Evolutionary conservation across 805 yeast genomes (phyloP).

Genomic region (Barnettozyma vustinii): DNA sequence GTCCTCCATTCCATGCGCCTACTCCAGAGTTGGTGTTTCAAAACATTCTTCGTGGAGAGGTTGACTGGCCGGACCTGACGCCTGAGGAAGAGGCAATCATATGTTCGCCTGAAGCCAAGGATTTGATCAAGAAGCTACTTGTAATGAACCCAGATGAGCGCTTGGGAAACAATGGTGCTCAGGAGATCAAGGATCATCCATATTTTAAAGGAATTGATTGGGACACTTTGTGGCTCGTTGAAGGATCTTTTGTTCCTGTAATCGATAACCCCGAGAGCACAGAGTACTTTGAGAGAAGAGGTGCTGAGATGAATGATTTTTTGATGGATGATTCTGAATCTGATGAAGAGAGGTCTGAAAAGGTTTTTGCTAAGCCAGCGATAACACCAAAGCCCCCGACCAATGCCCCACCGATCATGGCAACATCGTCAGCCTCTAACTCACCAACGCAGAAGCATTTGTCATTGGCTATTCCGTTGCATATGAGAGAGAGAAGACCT

Average conservation of each 20-base stretch:
- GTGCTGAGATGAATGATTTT: slow-evolving; percentile 69
- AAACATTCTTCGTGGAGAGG: slow-evolving; percentile 66
- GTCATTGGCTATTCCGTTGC: slow-evolving; percentile 48
- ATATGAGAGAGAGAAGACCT: slow-evolving; percentile 65
- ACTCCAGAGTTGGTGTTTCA: slow-evolving; percentile 78
- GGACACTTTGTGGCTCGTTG: slow-evolving; percentile 63
- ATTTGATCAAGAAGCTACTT: slow-evolving; percentile 60
- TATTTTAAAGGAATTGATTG: slow-evolving; percentile 73
- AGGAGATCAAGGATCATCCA: slow-evolving; percentile 74
- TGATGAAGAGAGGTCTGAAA: slow-evolving; percentile 22
- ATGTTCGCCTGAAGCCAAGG: slow-evolving; percentile 65
- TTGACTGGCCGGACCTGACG: slow-evolving; percentile 78
- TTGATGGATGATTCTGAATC: slow-evolving; percentile 37
- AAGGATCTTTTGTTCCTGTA: slow-evolving; percentile 79
- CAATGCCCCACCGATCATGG: background rate
- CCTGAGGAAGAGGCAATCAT: slow-evolving; percentile 46
- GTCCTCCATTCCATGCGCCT: slow-evolving; percentile 88
- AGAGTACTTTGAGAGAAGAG: slow-evolving; percentile 86
- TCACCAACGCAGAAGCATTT: slow-evolving; percentile 33
- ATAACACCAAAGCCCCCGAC: background rate
- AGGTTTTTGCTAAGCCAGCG: background rate
- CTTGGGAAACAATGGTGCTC: slow-evolving; percentile 73
- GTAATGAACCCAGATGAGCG: slow-evolving; percentile 59
- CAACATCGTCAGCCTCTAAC: slow-evolving; percentile 26
- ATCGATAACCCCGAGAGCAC: slow-evolving; percentile 80